Conservation (phyloP, 257 asterid species). For the Nicotiana otophora region DNA sequence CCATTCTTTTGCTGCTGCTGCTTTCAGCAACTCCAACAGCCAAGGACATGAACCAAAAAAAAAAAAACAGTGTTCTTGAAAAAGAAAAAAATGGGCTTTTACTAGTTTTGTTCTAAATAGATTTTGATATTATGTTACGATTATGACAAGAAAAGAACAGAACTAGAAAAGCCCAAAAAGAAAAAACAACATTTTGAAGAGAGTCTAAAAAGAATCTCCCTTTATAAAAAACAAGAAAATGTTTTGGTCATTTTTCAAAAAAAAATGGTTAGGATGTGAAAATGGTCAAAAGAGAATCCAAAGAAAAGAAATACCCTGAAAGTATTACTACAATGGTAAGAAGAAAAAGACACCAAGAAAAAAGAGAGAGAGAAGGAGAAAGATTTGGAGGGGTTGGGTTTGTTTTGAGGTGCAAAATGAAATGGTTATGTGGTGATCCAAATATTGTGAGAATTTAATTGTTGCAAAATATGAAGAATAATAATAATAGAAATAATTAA, state of each 20-base stretch:
- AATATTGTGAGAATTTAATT: slow-evolving; percentile 20
- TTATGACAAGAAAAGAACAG: not conserved
- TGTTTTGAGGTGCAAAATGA: slow-evolving; percentile 20
- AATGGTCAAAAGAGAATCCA: slow-evolving; percentile 26
- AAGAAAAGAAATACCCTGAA: slow-evolving; percentile 19
- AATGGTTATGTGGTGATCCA: slow-evolving; percentile 77
- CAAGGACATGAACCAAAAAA: slow-evolving; percentile 51
- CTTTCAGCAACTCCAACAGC: slow-evolving; percentile 68
- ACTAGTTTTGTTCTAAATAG: not conserved
- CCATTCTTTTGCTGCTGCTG: slow-evolving; percentile 59
- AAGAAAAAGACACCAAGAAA: not conserved
- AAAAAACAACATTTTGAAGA: not conserved
- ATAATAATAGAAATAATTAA: slow-evolving; percentile 15
- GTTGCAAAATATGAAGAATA: not conserved
- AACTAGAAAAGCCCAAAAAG: slow-evolving; percentile 4
- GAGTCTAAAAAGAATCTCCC: slow-evolving; percentile 10
- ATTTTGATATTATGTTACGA: slow-evolving; percentile 2
- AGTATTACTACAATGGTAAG: slow-evolving; percentile 10
- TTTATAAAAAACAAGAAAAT: not conserved
- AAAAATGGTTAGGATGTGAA: not conserved
- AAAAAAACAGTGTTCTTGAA: slow-evolving; percentile 4
- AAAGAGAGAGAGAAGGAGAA: not conserved
- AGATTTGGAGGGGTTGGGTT: not conserved
- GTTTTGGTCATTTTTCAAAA: not conserved
- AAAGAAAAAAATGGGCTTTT: not conserved